These are phyloP conservation scores for Penicillium sclerotigenum DNA, from an alignment of 2,329 filamentous ascomycete genomes.

Conservation along the genomic window DNA sequence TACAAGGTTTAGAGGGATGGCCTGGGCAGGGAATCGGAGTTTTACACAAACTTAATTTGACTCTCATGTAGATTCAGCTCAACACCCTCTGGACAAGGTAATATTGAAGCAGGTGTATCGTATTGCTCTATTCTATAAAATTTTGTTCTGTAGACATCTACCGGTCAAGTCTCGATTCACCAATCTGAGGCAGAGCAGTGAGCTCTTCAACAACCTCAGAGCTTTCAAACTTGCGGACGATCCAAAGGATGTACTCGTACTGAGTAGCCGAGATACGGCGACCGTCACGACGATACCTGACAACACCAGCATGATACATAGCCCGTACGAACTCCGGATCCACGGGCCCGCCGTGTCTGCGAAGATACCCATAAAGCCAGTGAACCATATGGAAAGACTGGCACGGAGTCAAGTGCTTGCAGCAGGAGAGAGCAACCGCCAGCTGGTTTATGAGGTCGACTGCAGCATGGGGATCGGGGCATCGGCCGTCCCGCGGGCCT, in stretches of 20 bases:
- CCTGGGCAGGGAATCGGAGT: neutral
- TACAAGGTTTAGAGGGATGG: neutral
- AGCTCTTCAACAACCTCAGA: conserved; percentile 37
- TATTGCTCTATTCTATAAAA: conserved; percentile 13
- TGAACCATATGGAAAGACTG: conserved; percentile 47
- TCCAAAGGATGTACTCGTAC: conserved; percentile 45
- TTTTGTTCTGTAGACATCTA: neutral
- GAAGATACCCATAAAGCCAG: conserved; percentile 48
- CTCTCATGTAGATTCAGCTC: neutral
- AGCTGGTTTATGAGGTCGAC: conserved; percentile 46
- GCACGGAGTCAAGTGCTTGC: conserved; percentile 36
- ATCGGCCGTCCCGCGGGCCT: conserved; percentile 16
- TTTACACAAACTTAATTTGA: neutral
- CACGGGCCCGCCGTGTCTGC: conserved; percentile 42
- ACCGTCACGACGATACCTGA: conserved; percentile 42
- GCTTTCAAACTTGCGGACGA: conserved; percentile 46
- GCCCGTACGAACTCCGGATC: conserved; percentile 46
- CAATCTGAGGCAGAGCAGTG: conserved; percentile 18
- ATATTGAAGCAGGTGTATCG: conserved; percentile 10
- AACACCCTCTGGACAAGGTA: neutral
- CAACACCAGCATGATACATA: conserved; percentile 50
- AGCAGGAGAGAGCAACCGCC: conserved; percentile 44
- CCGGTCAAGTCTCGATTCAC: conserved; percentile 5
- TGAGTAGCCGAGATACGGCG: conserved; percentile 32
- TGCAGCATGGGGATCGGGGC: conserved; percentile 36